Conservation (phyloP, 768 basidiomycete species). For the Mycena chlorophos region DNA sequence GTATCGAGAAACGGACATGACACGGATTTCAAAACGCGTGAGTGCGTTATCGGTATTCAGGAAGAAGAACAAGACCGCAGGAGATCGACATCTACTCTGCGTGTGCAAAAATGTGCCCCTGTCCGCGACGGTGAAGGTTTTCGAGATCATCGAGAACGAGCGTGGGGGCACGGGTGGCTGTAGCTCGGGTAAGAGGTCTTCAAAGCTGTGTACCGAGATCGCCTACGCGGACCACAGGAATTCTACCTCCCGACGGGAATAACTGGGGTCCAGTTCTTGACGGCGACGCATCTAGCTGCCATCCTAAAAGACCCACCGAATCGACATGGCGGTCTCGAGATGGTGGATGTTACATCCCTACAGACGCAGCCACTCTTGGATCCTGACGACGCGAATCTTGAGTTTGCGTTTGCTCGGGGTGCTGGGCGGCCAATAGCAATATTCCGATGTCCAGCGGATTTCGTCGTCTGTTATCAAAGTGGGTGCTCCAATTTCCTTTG, state of each 20-base stretch:
- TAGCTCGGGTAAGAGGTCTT: slow-evolving; percentile 51
- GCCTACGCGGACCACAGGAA: slow-evolving; percentile 44
- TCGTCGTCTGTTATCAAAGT: slow-evolving; percentile 81
- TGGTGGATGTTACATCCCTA: slow-evolving; percentile 63
- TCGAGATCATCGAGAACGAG: slow-evolving; percentile 39
- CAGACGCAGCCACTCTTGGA: slow-evolving; percentile 78
- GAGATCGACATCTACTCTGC: slow-evolving; percentile 64
- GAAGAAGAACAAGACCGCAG: slow-evolving; percentile 60
- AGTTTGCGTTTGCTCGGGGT: slow-evolving; percentile 19
- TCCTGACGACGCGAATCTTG: slow-evolving; percentile 65
- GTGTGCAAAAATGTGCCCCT: slow-evolving; percentile 73
- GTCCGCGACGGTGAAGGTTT: slow-evolving; percentile 73
- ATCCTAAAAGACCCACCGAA: slow-evolving; percentile 13
- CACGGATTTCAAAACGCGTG: slow-evolving; percentile 5
- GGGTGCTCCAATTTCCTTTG: slow-evolving; percentile 21
- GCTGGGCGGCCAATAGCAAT: slow-evolving; percentile 67
- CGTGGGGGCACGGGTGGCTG: slow-evolving; percentile 41
- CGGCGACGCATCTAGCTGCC: slow-evolving; percentile 29
- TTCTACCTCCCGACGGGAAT: slow-evolving; percentile 83
- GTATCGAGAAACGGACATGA: neutral
- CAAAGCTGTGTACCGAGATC: slow-evolving; percentile 1
- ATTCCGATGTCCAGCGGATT: slow-evolving; percentile 72
- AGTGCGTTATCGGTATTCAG: slow-evolving; percentile 54
- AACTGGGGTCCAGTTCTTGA: slow-evolving; percentile 73
- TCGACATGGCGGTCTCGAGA: slow-evolving; percentile 17